These are phyloP conservation scores for Calonectria hongkongensis DNA, from an alignment of 2,329 filamentous ascomycete genomes.

Conservation along the genomic window DNA sequence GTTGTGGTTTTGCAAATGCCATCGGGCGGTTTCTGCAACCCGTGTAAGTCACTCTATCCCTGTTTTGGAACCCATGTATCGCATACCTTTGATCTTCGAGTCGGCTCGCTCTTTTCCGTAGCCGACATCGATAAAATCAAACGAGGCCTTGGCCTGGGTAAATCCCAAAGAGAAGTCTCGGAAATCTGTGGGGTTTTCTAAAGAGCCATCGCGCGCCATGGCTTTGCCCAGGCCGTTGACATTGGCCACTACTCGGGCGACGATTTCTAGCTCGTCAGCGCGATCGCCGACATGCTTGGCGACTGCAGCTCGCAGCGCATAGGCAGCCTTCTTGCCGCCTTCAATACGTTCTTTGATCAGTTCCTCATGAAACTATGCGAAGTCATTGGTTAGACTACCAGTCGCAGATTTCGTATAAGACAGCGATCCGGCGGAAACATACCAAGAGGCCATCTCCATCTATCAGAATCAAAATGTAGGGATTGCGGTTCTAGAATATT, in stretches of 20 bases:
- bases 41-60: conserved; percentile 35
- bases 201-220: conserved; percentile 68
- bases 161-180: conserved; percentile 77
- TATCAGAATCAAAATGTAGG: conserved; percentile 76
- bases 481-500: conserved; percentile 69
- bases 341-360: conserved; percentile 73
- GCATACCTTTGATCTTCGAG: conserved; percentile 75
- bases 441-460: conserved; percentile 79
- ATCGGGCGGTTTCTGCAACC: conserved; percentile 68
- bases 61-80: not conserved
- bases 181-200: conserved; percentile 67
- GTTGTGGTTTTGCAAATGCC: conserved; percentile 76
- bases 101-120: conserved; percentile 75
- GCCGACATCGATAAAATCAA: conserved; percentile 80
- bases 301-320: conserved; percentile 69
- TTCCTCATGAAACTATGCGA: conserved; percentile 72
- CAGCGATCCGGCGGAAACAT: conserved; percentile 35
- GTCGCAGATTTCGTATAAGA: not conserved
- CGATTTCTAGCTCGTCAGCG: conserved; percentile 70
- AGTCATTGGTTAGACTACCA: conserved; percentile 35
- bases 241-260: conserved; percentile 75
- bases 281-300: conserved; percentile 66
- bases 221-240: conserved; percentile 69
- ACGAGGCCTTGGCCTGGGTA: conserved; percentile 74
- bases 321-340: conserved; percentile 72